A percentile compares a stretch with the other conserved stretches of the same genome.
phyloP scores from a whole-genome alignment of 2,329 filamentous ascomycete species.

The Botryotinia convoluta region DNA sequence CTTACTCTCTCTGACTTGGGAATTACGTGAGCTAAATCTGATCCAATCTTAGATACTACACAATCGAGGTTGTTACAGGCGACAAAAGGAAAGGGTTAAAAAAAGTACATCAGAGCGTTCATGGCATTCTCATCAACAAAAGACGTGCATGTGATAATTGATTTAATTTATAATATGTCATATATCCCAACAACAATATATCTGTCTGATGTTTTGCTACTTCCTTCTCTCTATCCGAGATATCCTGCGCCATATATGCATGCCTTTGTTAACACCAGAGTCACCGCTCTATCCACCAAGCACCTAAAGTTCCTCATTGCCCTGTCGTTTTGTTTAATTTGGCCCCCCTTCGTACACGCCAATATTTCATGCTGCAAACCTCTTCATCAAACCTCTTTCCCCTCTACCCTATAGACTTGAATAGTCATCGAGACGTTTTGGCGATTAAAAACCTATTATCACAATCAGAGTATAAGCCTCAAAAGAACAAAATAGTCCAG shows the following conservation, averaged over 20 bases:
- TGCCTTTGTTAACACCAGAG: background rate
- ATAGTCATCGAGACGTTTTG: background rate
- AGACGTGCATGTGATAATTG: background rate
- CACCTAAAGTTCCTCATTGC: background rate
- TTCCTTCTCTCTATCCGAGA: background rate
- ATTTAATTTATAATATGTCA: background rate
- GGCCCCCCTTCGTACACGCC: background rate
- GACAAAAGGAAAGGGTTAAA: background rate
- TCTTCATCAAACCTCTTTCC: background rate
- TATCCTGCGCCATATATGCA: constrained; percentile 1
- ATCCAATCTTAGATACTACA: background rate
- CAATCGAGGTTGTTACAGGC: background rate
- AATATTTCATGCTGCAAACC: background rate
- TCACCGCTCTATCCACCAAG: background rate
- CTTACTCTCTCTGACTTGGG: background rate
- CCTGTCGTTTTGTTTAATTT: background rate
- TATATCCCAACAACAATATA: background rate
- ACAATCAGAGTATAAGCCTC: constrained; percentile 7
- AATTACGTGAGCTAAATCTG: background rate
- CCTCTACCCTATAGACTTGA: background rate
- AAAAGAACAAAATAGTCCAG: constrained; percentile 10
- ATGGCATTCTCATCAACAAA: background rate
- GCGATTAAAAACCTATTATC: constrained; percentile 4
- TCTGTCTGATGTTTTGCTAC: background rate
- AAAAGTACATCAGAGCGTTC: no score